phyloP scores from a whole-genome alignment of 2,329 filamentous ascomycete species.

The Diaporthe longicolla region DNA sequence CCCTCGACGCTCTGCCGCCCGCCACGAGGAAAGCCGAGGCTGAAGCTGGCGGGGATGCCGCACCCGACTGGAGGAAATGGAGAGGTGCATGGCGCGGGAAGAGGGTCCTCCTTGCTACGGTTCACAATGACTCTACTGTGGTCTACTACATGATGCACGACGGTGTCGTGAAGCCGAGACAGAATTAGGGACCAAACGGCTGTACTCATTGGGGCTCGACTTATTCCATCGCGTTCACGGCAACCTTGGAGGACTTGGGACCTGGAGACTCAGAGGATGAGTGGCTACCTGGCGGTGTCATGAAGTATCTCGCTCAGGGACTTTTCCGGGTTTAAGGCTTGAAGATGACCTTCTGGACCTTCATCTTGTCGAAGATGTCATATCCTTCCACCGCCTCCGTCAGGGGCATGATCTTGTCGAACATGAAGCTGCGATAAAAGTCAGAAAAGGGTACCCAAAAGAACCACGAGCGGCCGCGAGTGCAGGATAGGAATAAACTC shows the following conservation, averaged over 20 bases:
- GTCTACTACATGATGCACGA: slow-evolving; percentile 90
- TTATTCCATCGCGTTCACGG: neutral
- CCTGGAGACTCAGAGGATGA: neutral
- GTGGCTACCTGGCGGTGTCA: neutral
- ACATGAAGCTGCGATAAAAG: slow-evolving; percentile 74
- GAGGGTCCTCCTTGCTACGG: slow-evolving; percentile 79
- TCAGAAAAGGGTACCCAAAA: neutral
- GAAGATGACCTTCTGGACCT: slow-evolving; percentile 82
- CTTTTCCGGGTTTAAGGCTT: slow-evolving; percentile 56
- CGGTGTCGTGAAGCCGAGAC: slow-evolving; percentile 87
- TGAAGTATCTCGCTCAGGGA: neutral
- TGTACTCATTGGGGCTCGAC: neutral
- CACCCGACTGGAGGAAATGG: slow-evolving; percentile 57
- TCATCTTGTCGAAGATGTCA: slow-evolving; percentile 79
- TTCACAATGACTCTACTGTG: slow-evolving; percentile 85
- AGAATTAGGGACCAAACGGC: slow-evolving; percentile 71
- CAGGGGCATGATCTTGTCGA: slow-evolving; percentile 80
- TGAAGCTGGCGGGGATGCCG: slow-evolving; percentile 47
- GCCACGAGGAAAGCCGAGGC: slow-evolving; percentile 44
- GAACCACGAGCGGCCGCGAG: slow-evolving; percentile 43
- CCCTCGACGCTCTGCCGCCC: slow-evolving; percentile 62
- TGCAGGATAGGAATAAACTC: slow-evolving; percentile 50
- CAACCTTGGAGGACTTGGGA: neutral
- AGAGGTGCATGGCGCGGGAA: slow-evolving; percentile 68
- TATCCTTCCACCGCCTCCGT: slow-evolving; percentile 77